A percentile compares a stretch with the other conserved stretches of the same genome.
Conservation (phyloP, 306 rosid species). For the Boehmeria nivea region DNA sequence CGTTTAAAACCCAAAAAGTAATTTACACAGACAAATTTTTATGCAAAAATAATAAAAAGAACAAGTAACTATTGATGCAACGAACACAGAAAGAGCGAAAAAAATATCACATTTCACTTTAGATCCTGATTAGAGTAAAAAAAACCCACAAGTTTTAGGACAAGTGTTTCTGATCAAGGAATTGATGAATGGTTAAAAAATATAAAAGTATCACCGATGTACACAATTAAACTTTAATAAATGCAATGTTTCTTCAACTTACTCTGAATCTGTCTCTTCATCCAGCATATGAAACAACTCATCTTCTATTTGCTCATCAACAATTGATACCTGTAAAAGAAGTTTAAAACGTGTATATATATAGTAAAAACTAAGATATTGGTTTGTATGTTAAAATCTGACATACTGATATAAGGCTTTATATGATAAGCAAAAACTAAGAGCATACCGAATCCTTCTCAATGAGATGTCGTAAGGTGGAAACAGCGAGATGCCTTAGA, state of each 20-base stretch:
- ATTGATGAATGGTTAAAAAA: constrained; percentile 9
- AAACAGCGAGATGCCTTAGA: constrained; percentile 85
- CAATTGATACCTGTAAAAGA: constrained; percentile 65
- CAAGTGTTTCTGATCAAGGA: background rate
- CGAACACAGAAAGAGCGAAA: background rate
- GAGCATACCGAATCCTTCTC: constrained; percentile 86
- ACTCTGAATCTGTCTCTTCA: constrained; percentile 98
- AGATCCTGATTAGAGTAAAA: too few species aligned
- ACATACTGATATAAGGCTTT: constrained; percentile 7
- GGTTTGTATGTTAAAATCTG: constrained; percentile 16
- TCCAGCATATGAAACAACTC: constrained; percentile 86
- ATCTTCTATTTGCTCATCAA: constrained; percentile 84
- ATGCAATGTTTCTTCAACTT: constrained; percentile 27
- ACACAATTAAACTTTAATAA: background rate
- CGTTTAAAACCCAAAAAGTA: constrained; percentile 6
- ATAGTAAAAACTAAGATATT: too few species aligned
- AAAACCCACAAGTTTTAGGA: too few species aligned
- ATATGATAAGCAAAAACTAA: constrained; percentile 16
- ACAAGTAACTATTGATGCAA: background rate
- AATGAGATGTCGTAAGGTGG: constrained; percentile 89
- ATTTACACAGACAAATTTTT: too few species aligned
- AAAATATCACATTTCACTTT: background rate
- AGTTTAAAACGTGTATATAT: background rate
- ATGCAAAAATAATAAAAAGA: too few species aligned
- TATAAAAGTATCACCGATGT: background rate